A percentile compares a stretch with the other conserved stretches of the same genome.
Evolutionary conservation across 495 filamentous ascomycete species (phyloP).

Genomic region (Pseudoneurospora amorphoporcata): DNA sequence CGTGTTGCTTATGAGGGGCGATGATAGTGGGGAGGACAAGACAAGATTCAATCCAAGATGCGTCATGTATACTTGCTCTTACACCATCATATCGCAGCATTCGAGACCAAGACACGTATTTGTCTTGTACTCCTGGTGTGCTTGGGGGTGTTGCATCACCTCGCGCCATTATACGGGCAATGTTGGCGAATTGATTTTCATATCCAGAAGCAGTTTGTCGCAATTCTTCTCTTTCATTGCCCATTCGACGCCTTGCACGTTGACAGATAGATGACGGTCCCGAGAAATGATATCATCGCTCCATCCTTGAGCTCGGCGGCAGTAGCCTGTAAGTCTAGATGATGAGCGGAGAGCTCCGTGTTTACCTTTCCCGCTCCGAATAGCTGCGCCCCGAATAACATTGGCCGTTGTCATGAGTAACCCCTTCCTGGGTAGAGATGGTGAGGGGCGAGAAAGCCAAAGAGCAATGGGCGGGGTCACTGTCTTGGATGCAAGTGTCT

Average conservation of each 20-base stretch:
- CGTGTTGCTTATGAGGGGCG: neutral
- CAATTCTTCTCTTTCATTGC: neutral
- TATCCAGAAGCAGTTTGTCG: neutral
- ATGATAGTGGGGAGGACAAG: neutral
- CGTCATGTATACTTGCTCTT: neutral
- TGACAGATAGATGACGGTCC: neutral
- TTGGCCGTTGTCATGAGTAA: neutral
- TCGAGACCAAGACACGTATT: neutral
- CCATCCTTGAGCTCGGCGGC: neutral
- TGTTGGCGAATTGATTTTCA: neutral
- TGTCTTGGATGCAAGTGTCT: neutral
- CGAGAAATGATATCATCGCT: neutral
- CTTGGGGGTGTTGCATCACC: neutral
- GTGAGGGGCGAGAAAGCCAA: neutral
- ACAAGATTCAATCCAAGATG: neutral
- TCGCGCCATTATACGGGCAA: neutral
- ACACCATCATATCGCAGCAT: neutral
- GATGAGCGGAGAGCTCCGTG: neutral
- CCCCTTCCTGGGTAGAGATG: neutral
- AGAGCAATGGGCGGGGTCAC: neutral
- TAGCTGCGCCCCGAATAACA: neutral
- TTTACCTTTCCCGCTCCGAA: neutral
- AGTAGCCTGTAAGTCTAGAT: too few species aligned
- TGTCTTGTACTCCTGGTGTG: neutral
- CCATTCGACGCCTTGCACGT: neutral